These are phyloP conservation scores for Solanum chmielewskii DNA, from an alignment of 257 asterid species.

Conservation along the genomic window DNA sequence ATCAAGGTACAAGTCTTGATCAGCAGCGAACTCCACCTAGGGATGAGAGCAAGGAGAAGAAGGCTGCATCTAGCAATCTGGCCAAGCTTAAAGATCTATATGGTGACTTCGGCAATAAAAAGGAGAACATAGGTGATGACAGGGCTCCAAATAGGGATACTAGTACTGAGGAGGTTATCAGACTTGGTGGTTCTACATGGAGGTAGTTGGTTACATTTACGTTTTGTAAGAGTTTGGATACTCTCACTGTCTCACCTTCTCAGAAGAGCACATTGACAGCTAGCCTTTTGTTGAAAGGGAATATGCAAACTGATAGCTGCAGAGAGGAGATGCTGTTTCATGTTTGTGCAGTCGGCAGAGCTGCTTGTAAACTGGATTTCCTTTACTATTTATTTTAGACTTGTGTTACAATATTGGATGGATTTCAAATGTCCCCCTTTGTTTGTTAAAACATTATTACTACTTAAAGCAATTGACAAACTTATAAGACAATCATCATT, in stretches of 20 bases:
- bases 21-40: constrained; percentile 33
- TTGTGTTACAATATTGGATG: background rate
- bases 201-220: constrained; percentile 26
- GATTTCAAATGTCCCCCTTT: background rate
- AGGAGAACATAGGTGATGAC: constrained; percentile 40
- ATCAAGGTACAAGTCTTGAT: constrained; percentile 20
- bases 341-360: background rate
- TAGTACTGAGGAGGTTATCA: constrained; percentile 84
- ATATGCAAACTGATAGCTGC: background rate
- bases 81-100: constrained; percentile 87
- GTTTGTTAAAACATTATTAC: background rate
- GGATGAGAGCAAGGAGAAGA: constrained; percentile 39
- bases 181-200: constrained; percentile 89
- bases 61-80: constrained; percentile 64
- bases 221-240: background rate
- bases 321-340: background rate
- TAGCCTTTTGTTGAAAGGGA: background rate
- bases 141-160: constrained; percentile 32
- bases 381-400: background rate
- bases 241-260: background rate
- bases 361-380: constrained; percentile 2
- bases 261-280: background rate
- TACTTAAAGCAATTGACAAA: background rate
- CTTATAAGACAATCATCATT: background rate
- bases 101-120: constrained; percentile 54